Percentiles rank a stretch among this genome's conserved stretches.
These are phyloP conservation scores for Opeltia flavorubescens DNA, from an alignment of 495 filamentous ascomycete species.

Conservation along the genomic window DNA sequence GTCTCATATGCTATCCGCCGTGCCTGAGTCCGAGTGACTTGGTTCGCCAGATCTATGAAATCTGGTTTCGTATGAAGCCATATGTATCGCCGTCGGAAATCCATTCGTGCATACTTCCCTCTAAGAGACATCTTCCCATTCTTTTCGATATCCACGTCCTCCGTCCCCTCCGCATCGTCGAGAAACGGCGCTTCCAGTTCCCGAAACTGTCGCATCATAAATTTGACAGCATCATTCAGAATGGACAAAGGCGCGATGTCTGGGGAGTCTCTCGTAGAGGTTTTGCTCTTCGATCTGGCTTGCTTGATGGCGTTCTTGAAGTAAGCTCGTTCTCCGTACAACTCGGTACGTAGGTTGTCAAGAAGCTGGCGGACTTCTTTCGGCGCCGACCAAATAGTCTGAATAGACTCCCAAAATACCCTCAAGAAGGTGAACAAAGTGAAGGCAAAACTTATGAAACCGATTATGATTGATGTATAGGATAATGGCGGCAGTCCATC, in stretches of 20 bases:
- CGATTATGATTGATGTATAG: slow-evolving; percentile 12
- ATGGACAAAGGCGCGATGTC: slow-evolving; percentile 10
- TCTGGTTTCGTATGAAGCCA: slow-evolving; percentile 15
- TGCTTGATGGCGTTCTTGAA: slow-evolving; percentile 14
- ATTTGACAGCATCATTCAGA: slow-evolving; percentile 10
- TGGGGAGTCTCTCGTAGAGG: slow-evolving; percentile 6
- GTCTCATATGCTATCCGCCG: slow-evolving; percentile 15
- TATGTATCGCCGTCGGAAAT: slow-evolving; percentile 6
- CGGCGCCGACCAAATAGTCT: slow-evolving; percentile 14
- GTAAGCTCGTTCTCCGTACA: slow-evolving; percentile 14
- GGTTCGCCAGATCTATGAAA: slow-evolving; percentile 11
- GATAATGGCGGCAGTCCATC: slow-evolving; percentile 6
- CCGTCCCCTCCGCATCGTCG: neutral
- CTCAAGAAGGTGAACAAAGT: slow-evolving; percentile 14
- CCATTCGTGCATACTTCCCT: slow-evolving; percentile 12
- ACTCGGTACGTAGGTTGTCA: slow-evolving; percentile 12
- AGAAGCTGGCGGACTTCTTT: slow-evolving; percentile 8
- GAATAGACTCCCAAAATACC: slow-evolving; percentile 15
- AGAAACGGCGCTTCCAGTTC: slow-evolving; percentile 13
- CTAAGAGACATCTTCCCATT: slow-evolving; percentile 2
- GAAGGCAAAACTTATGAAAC: slow-evolving; percentile 16
- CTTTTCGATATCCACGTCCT: slow-evolving; percentile 13
- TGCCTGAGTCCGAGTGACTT: slow-evolving; percentile 15
- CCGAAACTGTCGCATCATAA: slow-evolving; percentile 8
- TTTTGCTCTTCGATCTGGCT: slow-evolving; percentile 9